A percentile compares a stretch with the other conserved stretches of the same genome.
Conservation (phyloP, 2,329 filamentous ascomycete species). For the Neocatenulostroma microsporum region DNA sequence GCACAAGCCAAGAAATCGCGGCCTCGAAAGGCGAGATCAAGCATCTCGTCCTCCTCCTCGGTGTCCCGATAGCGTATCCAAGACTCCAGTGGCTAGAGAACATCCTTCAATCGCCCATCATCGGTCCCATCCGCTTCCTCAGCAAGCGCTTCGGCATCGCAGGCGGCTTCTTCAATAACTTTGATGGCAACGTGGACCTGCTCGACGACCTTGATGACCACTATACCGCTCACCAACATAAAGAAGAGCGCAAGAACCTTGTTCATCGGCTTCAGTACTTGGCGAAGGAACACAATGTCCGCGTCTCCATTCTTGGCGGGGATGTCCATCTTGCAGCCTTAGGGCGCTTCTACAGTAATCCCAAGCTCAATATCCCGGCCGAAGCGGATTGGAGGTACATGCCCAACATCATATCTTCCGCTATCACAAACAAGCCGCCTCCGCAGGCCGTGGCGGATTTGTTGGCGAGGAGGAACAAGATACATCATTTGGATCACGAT, state of each 20-base stretch:
- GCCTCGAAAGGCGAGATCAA: slow-evolving; percentile 49
- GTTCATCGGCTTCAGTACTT: slow-evolving; percentile 57
- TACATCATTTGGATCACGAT: slow-evolving; percentile 55
- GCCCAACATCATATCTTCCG: slow-evolving; percentile 56
- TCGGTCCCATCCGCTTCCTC: slow-evolving; percentile 79
- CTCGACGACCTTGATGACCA: slow-evolving; percentile 60
- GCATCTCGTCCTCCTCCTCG: slow-evolving; percentile 56
- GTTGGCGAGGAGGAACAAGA: slow-evolving; percentile 56
- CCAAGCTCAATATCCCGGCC: slow-evolving; percentile 48
- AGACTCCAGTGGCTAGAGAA: slow-evolving; percentile 96
- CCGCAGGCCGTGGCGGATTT: slow-evolving; percentile 58
- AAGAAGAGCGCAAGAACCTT: slow-evolving; percentile 71
- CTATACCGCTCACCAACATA: slow-evolving; percentile 88
- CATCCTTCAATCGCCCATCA: slow-evolving; percentile 74
- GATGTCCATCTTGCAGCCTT: slow-evolving; percentile 58
- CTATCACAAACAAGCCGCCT: slow-evolving; percentile 62
- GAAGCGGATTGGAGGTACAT: slow-evolving; percentile 57
- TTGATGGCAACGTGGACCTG: slow-evolving; percentile 67
- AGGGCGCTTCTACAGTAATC: slow-evolving; percentile 57
- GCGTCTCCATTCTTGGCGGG: slow-evolving; percentile 55
- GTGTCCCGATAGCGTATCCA: slow-evolving; percentile 61
- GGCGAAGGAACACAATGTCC: slow-evolving; percentile 47
- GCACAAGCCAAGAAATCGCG: slow-evolving; percentile 45
- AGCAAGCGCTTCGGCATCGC: slow-evolving; percentile 85
- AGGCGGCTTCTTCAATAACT: slow-evolving; percentile 83